phyloP scores from a whole-genome alignment of 441 rosid species.

The Populus hybrid region DNA sequence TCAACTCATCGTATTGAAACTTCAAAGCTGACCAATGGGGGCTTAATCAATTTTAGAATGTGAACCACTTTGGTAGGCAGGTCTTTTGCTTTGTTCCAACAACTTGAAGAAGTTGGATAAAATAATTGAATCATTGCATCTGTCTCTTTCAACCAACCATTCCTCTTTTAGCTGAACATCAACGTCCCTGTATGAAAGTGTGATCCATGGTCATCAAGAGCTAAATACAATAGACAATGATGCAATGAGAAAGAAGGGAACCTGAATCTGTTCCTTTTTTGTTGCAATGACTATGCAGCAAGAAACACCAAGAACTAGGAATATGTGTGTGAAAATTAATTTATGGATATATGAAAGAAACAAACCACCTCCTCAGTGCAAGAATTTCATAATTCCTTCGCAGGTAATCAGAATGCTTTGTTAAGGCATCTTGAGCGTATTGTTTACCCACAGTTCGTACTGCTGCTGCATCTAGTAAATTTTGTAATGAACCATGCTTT shows the following conservation, averaged over 20 bases:
- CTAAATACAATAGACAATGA: background rate
- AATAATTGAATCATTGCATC: conserved; percentile 49
- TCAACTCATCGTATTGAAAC: background rate
- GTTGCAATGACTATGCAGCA: background rate
- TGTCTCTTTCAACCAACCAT: conserved; percentile 65
- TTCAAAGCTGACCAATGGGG: conserved; percentile 18
- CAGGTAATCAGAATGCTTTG: conserved; percentile 70
- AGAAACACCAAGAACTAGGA: background rate
- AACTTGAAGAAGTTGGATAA: conserved; percentile 43
- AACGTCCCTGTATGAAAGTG: conserved; percentile 49
- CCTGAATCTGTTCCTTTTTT: background rate
- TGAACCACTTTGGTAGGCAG: conserved; percentile 15
- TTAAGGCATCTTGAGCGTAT: conserved; percentile 85
- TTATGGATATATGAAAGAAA: conserved; percentile 1
- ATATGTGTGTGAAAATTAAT: background rate
- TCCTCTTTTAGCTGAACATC: conserved; percentile 69
- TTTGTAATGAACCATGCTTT: conserved; percentile 77
- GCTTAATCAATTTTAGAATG: conserved; percentile 27
- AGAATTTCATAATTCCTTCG: conserved; percentile 85
- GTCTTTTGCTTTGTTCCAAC: conserved; percentile 32
- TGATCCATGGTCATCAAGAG: conserved; percentile 15
- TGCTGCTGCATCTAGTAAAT: conserved; percentile 73
- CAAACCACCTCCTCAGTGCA: conserved; percentile 59
- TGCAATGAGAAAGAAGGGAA: background rate
- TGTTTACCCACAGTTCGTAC: conserved; percentile 78